These are phyloP conservation scores for Auxenochlorella pyrenoidosa DNA, from an alignment of 139 green algal species.

Conservation along the genomic window DNA sequence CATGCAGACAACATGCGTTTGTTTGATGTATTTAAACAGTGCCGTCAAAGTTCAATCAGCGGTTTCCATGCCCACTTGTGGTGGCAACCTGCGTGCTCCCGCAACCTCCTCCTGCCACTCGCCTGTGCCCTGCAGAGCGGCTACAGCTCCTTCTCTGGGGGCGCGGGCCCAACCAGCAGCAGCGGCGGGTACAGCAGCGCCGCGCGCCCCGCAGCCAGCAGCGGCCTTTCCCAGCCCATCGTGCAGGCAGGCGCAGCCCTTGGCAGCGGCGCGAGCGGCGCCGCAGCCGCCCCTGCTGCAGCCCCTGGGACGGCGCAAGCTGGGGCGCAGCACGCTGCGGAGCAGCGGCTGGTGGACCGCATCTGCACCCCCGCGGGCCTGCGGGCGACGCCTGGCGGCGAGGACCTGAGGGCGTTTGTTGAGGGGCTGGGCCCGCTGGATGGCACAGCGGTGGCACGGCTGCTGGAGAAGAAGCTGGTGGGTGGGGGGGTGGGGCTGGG, in stretches of 20 bases:
- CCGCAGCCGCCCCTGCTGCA: background rate
- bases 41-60: no score
- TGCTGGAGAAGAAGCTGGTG: conserved; percentile 79
- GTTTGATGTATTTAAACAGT: no score
- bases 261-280: background rate
- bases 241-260: background rate
- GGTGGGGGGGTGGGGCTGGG: background rate
- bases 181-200: no score
- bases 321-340: background rate
- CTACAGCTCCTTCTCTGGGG: background rate
- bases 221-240: background rate
- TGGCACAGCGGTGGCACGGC: conserved; percentile 63
- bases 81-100: background rate
- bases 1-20: background rate
- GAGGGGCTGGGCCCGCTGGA: conserved; percentile 65
- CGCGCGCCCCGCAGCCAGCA: background rate
- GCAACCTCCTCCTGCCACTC: no score
- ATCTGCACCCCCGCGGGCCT: conserved; percentile 72
- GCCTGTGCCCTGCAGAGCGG: background rate
- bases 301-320: background rate
- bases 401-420: conserved; percentile 78
- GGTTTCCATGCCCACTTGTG: no score
- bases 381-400: conserved; percentile 60
- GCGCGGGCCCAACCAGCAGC: background rate
- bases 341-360: conserved; percentile 59